These are phyloP conservation scores for Fistulinella cinereoalba DNA, from an alignment of 1,284 basidiomycete species.

Conservation along the genomic window DNA sequence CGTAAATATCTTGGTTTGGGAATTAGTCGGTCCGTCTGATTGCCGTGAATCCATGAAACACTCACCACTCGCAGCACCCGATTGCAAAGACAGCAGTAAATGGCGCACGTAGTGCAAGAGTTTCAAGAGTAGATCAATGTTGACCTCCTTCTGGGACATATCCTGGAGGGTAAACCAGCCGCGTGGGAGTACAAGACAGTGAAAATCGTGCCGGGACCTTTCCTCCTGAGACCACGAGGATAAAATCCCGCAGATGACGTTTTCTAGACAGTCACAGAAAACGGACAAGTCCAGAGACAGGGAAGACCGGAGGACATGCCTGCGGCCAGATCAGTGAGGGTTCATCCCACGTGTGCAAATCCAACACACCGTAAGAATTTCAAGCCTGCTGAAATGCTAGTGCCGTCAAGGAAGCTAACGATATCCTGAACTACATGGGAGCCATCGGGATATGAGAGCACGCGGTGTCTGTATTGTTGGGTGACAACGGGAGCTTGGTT, in stretches of 20 bases:
- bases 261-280: slow-evolving; percentile 48
- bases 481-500: slow-evolving; percentile 12
- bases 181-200: slow-evolving; percentile 46
- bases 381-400: slow-evolving; percentile 31
- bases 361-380: slow-evolving; percentile 20
- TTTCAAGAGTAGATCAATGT: slow-evolving; percentile 4
- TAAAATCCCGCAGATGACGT: slow-evolving; percentile 38
- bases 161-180: slow-evolving; percentile 42
- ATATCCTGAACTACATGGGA: slow-evolving; percentile 41
- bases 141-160: slow-evolving; percentile 20
- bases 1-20: slow-evolving; percentile 10
- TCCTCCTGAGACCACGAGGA: slow-evolving; percentile 35
- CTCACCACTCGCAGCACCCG: slow-evolving; percentile 12
- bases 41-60: background rate
- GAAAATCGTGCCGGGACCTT: slow-evolving; percentile 33
- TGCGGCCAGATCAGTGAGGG: slow-evolving; percentile 22
- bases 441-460: slow-evolving; percentile 11
- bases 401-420: slow-evolving; percentile 15
- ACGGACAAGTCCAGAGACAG: slow-evolving; percentile 40
- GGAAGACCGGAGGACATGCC: slow-evolving; percentile 40
- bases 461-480: background rate
- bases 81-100: slow-evolving; percentile 18
- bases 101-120: slow-evolving; percentile 12
- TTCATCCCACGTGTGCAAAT: background rate
- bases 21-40: slow-evolving; percentile 5